These are phyloP conservation scores for Penicillium sp. DNA, from an alignment of 2,329 filamentous ascomycete genomes.

Conservation along the genomic window DNA sequence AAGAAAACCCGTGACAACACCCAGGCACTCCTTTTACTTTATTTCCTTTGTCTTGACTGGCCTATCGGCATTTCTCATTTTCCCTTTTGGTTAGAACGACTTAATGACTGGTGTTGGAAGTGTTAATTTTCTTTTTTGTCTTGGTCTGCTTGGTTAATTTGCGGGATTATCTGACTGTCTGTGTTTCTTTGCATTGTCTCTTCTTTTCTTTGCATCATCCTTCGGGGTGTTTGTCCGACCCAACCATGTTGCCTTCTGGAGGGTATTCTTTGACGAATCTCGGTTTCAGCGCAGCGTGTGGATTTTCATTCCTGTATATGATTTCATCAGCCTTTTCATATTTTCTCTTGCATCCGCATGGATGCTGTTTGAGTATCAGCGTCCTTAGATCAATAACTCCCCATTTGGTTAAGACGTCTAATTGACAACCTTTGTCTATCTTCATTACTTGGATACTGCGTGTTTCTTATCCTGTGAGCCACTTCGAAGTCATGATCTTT, in stretches of 20 bases:
- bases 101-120: slow-evolving; percentile 28
- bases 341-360: slow-evolving; percentile 8
- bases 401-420: slow-evolving; percentile 5
- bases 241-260: neutral
- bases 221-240: slow-evolving; percentile 2
- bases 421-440: slow-evolving; percentile 2
- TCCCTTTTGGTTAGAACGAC: slow-evolving; percentile 22
- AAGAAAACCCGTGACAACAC: slow-evolving; percentile 33
- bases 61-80: slow-evolving; percentile 4
- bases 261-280: slow-evolving; percentile 4
- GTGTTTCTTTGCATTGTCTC: slow-evolving; percentile 10
- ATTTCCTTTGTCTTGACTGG: slow-evolving; percentile 25
- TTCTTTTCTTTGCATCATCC: slow-evolving; percentile 4
- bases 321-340: slow-evolving; percentile 7
- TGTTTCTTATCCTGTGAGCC: neutral
- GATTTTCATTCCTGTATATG: slow-evolving; percentile 18
- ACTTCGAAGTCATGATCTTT: no score
- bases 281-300: slow-evolving; percentile 20
- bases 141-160: slow-evolving; percentile 12
- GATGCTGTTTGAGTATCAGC: slow-evolving; percentile 7
- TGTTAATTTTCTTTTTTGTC: slow-evolving; percentile 1
- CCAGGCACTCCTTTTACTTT: slow-evolving; percentile 15
- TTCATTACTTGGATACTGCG: neutral
- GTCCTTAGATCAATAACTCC: slow-evolving; percentile 4
- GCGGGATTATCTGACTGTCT: slow-evolving; percentile 12